A percentile compares a stretch with the other conserved stretches of the same genome.
These are phyloP conservation scores for Fomitiporia mediterranea DNA, from an alignment of 1,284 basidiomycete species.

Conservation along the genomic window DNA sequence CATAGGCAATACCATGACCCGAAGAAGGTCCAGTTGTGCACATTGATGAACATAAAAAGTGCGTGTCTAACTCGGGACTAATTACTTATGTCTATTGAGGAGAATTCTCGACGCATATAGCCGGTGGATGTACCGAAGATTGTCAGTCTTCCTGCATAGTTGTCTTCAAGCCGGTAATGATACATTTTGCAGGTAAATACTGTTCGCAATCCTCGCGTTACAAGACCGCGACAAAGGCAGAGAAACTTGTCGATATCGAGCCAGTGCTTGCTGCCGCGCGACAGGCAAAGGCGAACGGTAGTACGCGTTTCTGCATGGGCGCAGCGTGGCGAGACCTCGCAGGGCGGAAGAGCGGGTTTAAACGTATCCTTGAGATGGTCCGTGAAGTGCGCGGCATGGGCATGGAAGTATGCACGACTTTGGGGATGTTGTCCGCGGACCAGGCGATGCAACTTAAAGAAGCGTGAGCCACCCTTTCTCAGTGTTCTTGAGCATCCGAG, in stretches of 20 bases:
- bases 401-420: constrained; percentile 97
- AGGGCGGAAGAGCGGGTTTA: constrained; percentile 92
- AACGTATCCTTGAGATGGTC: constrained; percentile 94
- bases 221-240: constrained; percentile 85
- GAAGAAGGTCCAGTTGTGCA: constrained; percentile 91
- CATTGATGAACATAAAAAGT: constrained; percentile 99
- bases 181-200: constrained; percentile 68
- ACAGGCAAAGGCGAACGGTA: constrained; percentile 93
- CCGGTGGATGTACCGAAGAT: constrained; percentile 94
- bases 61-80: constrained; percentile 38
- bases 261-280: constrained; percentile 89
- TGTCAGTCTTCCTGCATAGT: constrained; percentile 52
- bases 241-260: constrained; percentile 85
- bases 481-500: constrained; percentile 3
- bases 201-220: constrained; percentile 96
- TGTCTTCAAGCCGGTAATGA: not conserved
- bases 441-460: constrained; percentile 93
- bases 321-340: constrained; percentile 98
- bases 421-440: constrained; percentile 93
- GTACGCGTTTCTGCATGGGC: constrained; percentile 98
- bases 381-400: constrained; percentile 82
- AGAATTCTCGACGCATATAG: constrained; percentile 36
- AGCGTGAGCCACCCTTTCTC: constrained; percentile 54
- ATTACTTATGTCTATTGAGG: not conserved
- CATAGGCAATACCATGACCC: constrained; percentile 89